These are phyloP conservation scores for Saccharomycopsis fodiens DNA, from an alignment of 805 yeast genomes.

Conservation along the genomic window DNA sequence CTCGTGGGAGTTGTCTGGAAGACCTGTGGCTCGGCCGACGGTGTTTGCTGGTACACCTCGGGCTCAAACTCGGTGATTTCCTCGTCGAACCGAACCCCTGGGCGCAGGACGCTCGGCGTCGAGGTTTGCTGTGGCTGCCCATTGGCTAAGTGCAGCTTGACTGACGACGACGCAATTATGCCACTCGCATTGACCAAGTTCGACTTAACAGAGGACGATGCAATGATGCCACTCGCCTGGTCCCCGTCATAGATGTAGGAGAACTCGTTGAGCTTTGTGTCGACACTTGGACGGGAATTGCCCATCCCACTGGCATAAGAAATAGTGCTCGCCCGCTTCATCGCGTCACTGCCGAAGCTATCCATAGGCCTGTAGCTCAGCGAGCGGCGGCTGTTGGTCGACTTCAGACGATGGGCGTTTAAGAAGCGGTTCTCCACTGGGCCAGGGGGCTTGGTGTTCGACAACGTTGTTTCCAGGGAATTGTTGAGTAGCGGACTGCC, in stretches of 20 bases:
- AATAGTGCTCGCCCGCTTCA: background rate
- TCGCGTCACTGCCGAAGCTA: constrained; percentile 7
- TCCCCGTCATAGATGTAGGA: constrained; percentile 12
- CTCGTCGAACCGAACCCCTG: constrained; percentile 19
- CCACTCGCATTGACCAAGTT: constrained; percentile 8
- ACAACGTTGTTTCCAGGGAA: no score
- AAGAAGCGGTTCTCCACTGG: no score
- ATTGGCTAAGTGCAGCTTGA: no score
- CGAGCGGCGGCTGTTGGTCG: background rate
- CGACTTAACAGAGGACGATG: constrained; percentile 12
- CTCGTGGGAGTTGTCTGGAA: constrained; percentile 25
- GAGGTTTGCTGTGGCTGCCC: no score
- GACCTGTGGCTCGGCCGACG: constrained; percentile 30
- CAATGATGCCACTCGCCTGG: background rate
- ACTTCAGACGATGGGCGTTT: no score
- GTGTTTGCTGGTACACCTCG: constrained; percentile 2
- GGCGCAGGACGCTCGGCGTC: no score
- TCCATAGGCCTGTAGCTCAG: background rate
- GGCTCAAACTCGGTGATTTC: constrained; percentile 17
- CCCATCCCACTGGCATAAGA: no score
- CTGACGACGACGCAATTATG: no score
- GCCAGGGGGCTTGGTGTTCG: no score
- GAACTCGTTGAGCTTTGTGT: constrained; percentile 15
- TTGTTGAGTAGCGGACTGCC: no score
- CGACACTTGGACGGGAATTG: no score